A percentile compares a stretch with the other conserved stretches of the same genome.
phyloP scores from a whole-genome alignment of 345 rosid genomes.

The Odontarrhena argentea region DNA sequence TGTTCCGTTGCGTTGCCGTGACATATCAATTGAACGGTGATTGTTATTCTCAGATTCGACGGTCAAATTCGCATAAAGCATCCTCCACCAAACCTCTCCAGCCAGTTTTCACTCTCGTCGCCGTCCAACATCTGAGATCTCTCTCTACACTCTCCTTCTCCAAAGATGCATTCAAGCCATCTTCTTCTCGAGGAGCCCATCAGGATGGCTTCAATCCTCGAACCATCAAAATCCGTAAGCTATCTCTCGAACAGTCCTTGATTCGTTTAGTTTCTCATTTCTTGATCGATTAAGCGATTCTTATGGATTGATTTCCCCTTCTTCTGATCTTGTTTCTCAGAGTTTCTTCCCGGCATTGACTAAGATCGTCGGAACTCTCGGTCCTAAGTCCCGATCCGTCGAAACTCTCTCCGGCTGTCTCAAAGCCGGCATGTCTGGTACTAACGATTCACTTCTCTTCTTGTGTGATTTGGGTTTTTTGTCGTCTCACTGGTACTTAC shows the following conservation, averaged over 20 bases:
- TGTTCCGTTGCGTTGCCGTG: neutral
- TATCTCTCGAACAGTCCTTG: neutral
- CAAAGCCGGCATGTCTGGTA: slow-evolving; percentile 95
- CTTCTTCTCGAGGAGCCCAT: slow-evolving; percentile 97
- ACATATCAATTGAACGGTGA: slow-evolving; percentile 1
- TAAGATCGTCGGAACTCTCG: slow-evolving; percentile 94
- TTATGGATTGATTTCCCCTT: neutral
- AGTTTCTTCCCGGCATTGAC: slow-evolving; percentile 95
- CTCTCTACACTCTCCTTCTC: neutral
- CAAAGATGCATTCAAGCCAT: slow-evolving; percentile 88
- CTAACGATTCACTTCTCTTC: neutral
- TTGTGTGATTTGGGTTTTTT: neutral
- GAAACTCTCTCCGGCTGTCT: slow-evolving; percentile 76
- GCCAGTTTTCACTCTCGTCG: slow-evolving; percentile 22
- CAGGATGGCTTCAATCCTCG: slow-evolving; percentile 97
- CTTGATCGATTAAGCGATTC: slow-evolving; percentile 2
- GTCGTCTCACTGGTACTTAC: neutral
- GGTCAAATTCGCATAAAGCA: slow-evolving; percentile 15
- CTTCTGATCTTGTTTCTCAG: slow-evolving; percentile 44
- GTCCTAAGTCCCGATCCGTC: slow-evolving; percentile 77
- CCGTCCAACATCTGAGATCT: slow-evolving; percentile 39
- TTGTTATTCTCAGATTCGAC: slow-evolving; percentile 27
- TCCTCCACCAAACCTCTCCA: slow-evolving; percentile 3
- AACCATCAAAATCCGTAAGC: slow-evolving; percentile 90
- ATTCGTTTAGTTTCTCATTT: neutral